phyloP scores from a whole-genome alignment of 345 rosid species.

The Physaria fendleri region DNA sequence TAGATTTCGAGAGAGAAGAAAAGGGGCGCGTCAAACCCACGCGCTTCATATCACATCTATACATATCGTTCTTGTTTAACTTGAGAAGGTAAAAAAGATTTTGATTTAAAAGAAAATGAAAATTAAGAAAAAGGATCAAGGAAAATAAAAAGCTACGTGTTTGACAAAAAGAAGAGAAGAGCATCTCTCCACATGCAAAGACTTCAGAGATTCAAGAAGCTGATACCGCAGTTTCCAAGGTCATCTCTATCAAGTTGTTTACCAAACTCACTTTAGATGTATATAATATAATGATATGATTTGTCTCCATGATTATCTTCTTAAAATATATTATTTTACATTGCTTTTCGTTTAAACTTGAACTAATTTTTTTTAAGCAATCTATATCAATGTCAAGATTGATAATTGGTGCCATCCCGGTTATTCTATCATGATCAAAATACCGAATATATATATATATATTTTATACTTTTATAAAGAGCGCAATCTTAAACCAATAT shows the following conservation, averaged over 20 bases:
- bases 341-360: not conserved
- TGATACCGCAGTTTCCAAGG: slow-evolving; percentile 24
- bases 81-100: slow-evolving; percentile 11
- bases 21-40: no score
- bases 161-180: slow-evolving; percentile 29
- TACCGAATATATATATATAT: not conserved
- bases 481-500: not conserved
- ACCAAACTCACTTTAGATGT: slow-evolving; percentile 6
- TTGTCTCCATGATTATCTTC: not conserved
- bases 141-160: slow-evolving; percentile 3
- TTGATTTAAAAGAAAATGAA: not conserved
- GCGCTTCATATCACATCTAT: no score
- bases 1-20: no score
- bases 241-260: slow-evolving; percentile 21
- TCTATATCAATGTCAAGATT: slow-evolving; percentile 3
- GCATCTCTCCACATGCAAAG: slow-evolving; percentile 30
- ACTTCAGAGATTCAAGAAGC: slow-evolving; percentile 23
- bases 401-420: slow-evolving; percentile 4
- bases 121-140: not conserved
- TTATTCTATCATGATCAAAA: not conserved
- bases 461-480: not conserved
- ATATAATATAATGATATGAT: not conserved
- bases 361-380: not conserved
- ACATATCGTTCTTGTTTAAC: slow-evolving; percentile 1
- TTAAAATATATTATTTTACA: not conserved